Base-by-base conservation (phyloP, 768 basidiomycete species). In the Lactifluus rugatus region DNA sequence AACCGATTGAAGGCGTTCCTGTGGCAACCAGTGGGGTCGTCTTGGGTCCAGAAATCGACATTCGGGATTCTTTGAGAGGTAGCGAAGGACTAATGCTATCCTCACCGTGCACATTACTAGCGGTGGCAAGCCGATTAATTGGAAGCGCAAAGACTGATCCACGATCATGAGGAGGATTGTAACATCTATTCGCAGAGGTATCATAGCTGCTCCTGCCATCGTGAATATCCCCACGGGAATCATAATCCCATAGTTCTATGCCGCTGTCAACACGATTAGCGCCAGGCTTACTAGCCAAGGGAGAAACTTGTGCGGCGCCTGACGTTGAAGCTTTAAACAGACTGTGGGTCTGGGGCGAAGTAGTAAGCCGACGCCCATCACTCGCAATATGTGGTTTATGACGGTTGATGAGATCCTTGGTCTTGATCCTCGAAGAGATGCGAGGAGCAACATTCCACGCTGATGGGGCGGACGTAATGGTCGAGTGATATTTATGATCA, bases 381-480 rank as follows among this genome's bases (percentile, higher is more conserved):
- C 8, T 51, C 48, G 28, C 14, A 26, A 13, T 26, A 17, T 34
- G 54, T 14, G 26, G 49, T 44, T 60, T 60, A 47, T 60, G 59
- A 32, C 59, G 49, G 26, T 21, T 60, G 16, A 60, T 60, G 31
- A 60, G 59, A 25, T 55, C 59, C n/a, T 56, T 60, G 2, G 59
- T 60, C 28, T 25, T 60, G 4, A 60, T 50, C 31, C 49, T 60
- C n/a, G 59, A 32, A 11, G 54, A 16, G 23, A 31, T 45, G 41
- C 58, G 58, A 17, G 54, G 5, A 9, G 44, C 32, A 52, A 36
- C 28, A 42, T 39, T 51, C 44, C 48, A 41, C 6, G 21, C 21
- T 23, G 44, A 14, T 21, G 49, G 50, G 1, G 42, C 10, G 5
- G 53, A 19, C 5, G 14, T n/a, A n/a, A n/a, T n/a, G n/a, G n/a